Evolutionary conservation across 2,329 filamentous ascomycete genomes (phyloP), one percentile per base, ranked within the genome.

Genomic region (Trichoderma breve): DNA sequence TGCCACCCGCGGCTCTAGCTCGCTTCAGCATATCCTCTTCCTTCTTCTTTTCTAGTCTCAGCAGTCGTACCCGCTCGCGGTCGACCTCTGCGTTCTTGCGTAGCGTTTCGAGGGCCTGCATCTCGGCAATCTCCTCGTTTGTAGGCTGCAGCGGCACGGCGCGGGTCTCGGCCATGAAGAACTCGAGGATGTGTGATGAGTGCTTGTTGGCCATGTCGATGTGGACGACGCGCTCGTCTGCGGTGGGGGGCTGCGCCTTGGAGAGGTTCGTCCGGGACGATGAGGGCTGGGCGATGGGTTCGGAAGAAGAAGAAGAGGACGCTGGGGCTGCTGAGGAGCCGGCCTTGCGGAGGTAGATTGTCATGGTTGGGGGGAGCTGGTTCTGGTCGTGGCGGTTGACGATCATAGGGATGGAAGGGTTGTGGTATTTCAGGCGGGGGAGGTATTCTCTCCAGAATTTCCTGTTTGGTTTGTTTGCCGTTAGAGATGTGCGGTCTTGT

Each of bases 371-470:
- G 7, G 87, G 84, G 26, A 84, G 84, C 5, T 84, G 80, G 75
- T 89, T 85, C 58, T 90, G 83, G 47, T 80, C 77, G 74, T 88
- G 90, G 72, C 93, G 92, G 81, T 92, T 91, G 77, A 97, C 89
- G 72, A 93, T 90, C 88, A 98, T 97, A 57, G 92, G 89, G 60
- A 98, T 82, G 14, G 90, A 84, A 0, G 96, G 96, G 81, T 99
- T 99, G 86, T 97, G 92, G 84, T 91, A 99, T 86, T 99, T 98
- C 76, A 99, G 86, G 71, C 93, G 90, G 26, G 93, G 93, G 62
- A 98, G 90, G 80, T 90, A 92, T 73, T 91, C 86, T 74, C 88
- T 90, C 93, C 94, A 97, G 87, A 99, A 98, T 84, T 93, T 93
- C 78, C 95, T 97, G 75, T 73, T 58, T 58, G 55, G 0, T 36